Base-by-base conservation (phyloP, 2,329 filamentous ascomycete species). In the Reticulascus tulasneorum region DNA sequence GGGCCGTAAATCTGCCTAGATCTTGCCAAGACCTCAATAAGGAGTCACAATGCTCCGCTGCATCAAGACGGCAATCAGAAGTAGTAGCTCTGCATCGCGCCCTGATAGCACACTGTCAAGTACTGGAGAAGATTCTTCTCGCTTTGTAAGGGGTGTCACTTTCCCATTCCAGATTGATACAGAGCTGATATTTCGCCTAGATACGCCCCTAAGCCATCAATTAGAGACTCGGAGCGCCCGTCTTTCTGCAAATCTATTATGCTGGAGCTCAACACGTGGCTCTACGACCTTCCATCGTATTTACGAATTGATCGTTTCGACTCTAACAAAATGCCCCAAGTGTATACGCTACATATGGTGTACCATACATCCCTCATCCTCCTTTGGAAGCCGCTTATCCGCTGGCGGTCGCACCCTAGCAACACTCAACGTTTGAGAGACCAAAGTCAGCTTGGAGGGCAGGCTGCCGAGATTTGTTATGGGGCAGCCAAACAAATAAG, bases 341-440 rank as follows among this genome's bases (percentile, higher is more conserved):
- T 47, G 3, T 60, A 59, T 29, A 54, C 47, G 1, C 44, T 60
- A 10, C 53, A 49, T 34, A 62, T 62, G 58, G 46, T 56, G 12
- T 60, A 59, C 31, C 53, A 62, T 28, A 61, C 56, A 2, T 47
- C 51, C 7, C 41, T 48, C 19, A 55, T 61, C 7, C 45, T 62
- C 11, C 51, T 62, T 10, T 49, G 50, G 18, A 56, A 52, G 9
- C 56, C 54, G 1, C 56, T 59, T 35, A 33, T 40, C 30, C 20
- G 28, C 19, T n/a, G n/a, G n/a, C n/a, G n/a, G n/a, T n/a, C n/a
- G n/a, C n/a, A n/a, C n/a, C n/a, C n/a, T n/a, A n/a, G n/a, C n/a
- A n/a, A n/a, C n/a, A n/a, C n/a, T n/a, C n/a, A n/a, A n/a, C n/a
- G n/a, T n/a, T n/a, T n/a, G n/a, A n/a, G n/a, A n/a, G n/a, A n/a